Conservation (phyloP, 306 rosid genomes). For the Styphnolobium japonicum region DNA sequence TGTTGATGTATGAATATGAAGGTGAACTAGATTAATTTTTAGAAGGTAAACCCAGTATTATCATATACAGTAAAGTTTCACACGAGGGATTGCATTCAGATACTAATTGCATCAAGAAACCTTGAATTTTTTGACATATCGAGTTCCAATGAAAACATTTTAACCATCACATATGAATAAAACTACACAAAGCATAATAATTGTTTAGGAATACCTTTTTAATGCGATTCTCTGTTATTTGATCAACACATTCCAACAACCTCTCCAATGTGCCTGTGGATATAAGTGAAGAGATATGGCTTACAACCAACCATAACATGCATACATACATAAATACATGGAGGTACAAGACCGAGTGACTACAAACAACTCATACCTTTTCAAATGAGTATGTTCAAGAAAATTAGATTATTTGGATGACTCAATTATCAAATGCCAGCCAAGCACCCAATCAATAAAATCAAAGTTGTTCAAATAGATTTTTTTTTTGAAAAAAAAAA, state of each 20-base stretch:
- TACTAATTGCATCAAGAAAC: slow-evolving; percentile 21
- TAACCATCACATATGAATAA: slow-evolving; percentile 4
- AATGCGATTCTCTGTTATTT: slow-evolving; percentile 77
- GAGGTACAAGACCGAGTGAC: slow-evolving; percentile 12
- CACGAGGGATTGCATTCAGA: slow-evolving; percentile 7
- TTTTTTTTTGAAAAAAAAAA: neutral
- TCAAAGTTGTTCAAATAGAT: neutral
- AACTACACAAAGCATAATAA: neutral
- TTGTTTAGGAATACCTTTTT: slow-evolving; percentile 54
- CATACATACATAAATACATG: neutral
- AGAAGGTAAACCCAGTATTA: neutral
- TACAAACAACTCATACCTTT: neutral
- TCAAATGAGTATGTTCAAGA: neutral
- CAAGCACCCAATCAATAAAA: slow-evolving; percentile 8
- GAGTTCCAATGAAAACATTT: slow-evolving; percentile 1
- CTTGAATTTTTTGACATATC: neutral
- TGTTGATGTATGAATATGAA: neutral
- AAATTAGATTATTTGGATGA: slow-evolving; percentile 13
- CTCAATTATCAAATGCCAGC: slow-evolving; percentile 8
- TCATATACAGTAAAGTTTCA: neutral
- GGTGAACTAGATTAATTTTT: neutral
- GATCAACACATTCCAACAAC: slow-evolving; percentile 75
- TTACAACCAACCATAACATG: slow-evolving; percentile 5
- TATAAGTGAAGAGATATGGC: slow-evolving; percentile 17
- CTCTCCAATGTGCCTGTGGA: slow-evolving; percentile 75